Conservation (phyloP, 108 stramenopile species). For the Nitzschia sp. region DNA sequence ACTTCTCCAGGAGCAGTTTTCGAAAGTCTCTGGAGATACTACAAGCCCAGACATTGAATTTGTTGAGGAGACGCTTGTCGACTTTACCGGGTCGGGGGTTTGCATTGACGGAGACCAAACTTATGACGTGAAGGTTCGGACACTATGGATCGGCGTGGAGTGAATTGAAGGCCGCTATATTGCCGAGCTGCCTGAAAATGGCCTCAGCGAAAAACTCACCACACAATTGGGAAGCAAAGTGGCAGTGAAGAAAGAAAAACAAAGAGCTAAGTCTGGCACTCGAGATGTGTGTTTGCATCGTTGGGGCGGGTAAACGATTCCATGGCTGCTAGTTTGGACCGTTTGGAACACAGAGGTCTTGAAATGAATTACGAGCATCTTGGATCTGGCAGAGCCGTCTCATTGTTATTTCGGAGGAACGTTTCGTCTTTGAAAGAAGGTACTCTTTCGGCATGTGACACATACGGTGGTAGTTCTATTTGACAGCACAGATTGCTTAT, state of each 20-base stretch:
- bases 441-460: no score
- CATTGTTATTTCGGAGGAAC: no score
- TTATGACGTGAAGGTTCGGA: conserved; percentile 67
- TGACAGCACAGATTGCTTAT: no score
- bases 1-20: conserved; percentile 36
- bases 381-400: no score
- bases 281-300: no score
- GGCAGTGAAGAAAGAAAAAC: background rate
- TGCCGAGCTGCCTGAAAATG: background rate
- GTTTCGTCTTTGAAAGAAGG: no score
- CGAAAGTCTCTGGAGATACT: background rate
- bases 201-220: background rate
- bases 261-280: no score
- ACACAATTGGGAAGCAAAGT: background rate
- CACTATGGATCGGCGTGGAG: conserved; percentile 50
- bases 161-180: background rate
- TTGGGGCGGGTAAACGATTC: no score
- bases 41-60: conserved; percentile 37
- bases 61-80: conserved; percentile 38
- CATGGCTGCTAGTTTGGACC: no score
- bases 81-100: conserved; percentile 70
- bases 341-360: no score
- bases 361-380: no score
- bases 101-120: conserved; percentile 76
- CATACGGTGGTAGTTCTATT: no score